Conservation (phyloP, 2,329 filamentous ascomycete species). For the Aureobasidium sp. region DNA sequence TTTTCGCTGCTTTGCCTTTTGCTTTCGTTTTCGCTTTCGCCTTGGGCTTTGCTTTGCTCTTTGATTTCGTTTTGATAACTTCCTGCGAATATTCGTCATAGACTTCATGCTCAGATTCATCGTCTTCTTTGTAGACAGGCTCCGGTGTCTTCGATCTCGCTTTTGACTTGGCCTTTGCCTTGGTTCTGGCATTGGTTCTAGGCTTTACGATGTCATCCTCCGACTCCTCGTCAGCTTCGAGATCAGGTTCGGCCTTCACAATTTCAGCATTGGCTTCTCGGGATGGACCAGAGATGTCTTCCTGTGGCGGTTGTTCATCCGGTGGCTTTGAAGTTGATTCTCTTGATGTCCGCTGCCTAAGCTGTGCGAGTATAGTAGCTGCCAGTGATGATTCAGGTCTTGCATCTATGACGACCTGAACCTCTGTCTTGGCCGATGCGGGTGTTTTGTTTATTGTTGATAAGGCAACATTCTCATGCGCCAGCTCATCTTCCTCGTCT, state of each 20-base stretch:
- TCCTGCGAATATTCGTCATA: background rate
- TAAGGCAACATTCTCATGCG: background rate
- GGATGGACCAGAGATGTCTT: background rate
- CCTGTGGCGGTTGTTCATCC: background rate
- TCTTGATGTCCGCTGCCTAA: background rate
- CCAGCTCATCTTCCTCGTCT: conserved; percentile 3
- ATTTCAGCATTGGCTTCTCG: background rate
- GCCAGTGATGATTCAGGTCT: background rate
- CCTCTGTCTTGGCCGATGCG: background rate
- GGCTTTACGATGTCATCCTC: background rate
- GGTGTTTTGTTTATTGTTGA: background rate
- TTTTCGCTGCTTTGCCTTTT: background rate
- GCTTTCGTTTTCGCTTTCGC: background rate
- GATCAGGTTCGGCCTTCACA: background rate
- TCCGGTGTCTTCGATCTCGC: background rate
- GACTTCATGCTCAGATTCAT: background rate
- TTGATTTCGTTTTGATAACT: background rate
- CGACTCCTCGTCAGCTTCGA: background rate
- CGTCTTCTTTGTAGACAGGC: background rate
- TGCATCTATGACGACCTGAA: background rate
- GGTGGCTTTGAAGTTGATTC: background rate
- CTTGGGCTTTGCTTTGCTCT: background rate
- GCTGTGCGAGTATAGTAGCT: background rate
- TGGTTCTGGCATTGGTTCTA: background rate
- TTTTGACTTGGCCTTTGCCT: background rate